Conservation (phyloP, 305 asterid genomes). For the Rubia tinctorum region DNA sequence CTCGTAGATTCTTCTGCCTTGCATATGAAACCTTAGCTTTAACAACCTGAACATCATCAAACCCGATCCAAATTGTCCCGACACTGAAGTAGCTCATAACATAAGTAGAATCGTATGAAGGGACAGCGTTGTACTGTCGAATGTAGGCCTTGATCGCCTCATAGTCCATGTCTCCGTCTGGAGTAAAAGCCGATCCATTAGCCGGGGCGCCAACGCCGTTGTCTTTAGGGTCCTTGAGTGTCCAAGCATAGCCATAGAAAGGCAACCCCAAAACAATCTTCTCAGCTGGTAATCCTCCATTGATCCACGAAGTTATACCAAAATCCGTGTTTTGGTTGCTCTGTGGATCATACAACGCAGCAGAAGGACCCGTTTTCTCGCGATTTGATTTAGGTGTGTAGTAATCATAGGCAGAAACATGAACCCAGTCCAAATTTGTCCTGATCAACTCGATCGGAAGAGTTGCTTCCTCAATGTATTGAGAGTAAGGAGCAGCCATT, state of each 20-base stretch:
- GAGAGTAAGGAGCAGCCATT: slow-evolving; percentile 16
- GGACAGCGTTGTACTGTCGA: slow-evolving; percentile 13
- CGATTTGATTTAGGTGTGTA: neutral
- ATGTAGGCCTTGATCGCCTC: slow-evolving; percentile 16
- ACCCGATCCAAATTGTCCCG: slow-evolving; percentile 22
- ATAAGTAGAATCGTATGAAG: slow-evolving; percentile 19
- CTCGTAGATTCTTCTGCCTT: slow-evolving; percentile 17
- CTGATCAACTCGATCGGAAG: slow-evolving; percentile 17
- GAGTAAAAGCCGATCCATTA: slow-evolving; percentile 1
- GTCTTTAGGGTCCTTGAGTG: slow-evolving; percentile 27
- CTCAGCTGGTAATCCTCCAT: slow-evolving; percentile 22
- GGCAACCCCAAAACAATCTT: slow-evolving; percentile 38
- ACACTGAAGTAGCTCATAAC: slow-evolving; percentile 19
- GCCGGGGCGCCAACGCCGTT: slow-evolving; percentile 32
- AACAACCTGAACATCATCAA: slow-evolving; percentile 22
- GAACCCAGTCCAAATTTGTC: slow-evolving; percentile 24
- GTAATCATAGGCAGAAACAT: slow-evolving; percentile 19
- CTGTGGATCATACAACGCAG: slow-evolving; percentile 18
- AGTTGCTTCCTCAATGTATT: slow-evolving; percentile 10
- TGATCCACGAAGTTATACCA: slow-evolving; percentile 22
- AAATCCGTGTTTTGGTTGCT: slow-evolving; percentile 17
- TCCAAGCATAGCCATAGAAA: slow-evolving; percentile 46
- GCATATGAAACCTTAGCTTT: slow-evolving; percentile 22
- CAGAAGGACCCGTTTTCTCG: slow-evolving; percentile 9
- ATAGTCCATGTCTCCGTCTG: slow-evolving; percentile 4